Conservation (phyloP, 257 asterid species). For the Solanum chmielewskii region DNA sequence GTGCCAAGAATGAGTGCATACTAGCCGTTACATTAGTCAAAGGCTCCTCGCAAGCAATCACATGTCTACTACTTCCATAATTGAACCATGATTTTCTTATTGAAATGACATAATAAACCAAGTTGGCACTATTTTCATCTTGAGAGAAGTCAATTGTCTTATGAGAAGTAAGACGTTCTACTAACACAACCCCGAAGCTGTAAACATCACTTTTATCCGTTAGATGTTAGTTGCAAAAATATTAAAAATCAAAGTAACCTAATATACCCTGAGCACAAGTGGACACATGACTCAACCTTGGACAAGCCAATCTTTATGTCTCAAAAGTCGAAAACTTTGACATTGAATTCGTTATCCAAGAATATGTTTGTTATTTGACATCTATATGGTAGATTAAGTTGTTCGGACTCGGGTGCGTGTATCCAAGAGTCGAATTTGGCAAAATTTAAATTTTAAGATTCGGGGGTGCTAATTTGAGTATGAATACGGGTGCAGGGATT, state of each 20-base stretch:
- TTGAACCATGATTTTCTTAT: conserved; percentile 6
- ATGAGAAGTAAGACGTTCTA: conserved; percentile 25
- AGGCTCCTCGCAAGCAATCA: conserved; percentile 14
- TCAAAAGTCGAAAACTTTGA: conserved; percentile 35
- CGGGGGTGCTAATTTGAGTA: too few relatives aligned
- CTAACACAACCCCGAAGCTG: conserved; percentile 29
- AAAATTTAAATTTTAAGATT: too few relatives aligned
- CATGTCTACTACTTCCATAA: conserved; percentile 21
- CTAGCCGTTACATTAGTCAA: neutral
- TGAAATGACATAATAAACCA: conserved; percentile 17
- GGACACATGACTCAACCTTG: conserved; percentile 25
- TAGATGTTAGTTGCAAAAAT: conserved; percentile 21
- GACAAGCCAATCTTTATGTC: conserved; percentile 24
- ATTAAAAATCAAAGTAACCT: conserved; percentile 23
- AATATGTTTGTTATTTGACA: conserved; percentile 34
- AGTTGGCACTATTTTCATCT: conserved; percentile 11
- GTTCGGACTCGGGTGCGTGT: too few relatives aligned
- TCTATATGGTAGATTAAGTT: conserved; percentile 1
- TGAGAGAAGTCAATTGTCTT: conserved; percentile 23
- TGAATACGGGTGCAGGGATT: too few relatives aligned
- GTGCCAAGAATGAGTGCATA: conserved; percentile 8
- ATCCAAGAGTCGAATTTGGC: too few relatives aligned
- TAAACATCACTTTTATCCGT: conserved; percentile 36
- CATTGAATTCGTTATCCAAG: conserved; percentile 17
- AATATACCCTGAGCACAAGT: conserved; percentile 37